Conservation (phyloP, 1,284 basidiomycete genomes). For the Cryptococcus maquisensis region DNA sequence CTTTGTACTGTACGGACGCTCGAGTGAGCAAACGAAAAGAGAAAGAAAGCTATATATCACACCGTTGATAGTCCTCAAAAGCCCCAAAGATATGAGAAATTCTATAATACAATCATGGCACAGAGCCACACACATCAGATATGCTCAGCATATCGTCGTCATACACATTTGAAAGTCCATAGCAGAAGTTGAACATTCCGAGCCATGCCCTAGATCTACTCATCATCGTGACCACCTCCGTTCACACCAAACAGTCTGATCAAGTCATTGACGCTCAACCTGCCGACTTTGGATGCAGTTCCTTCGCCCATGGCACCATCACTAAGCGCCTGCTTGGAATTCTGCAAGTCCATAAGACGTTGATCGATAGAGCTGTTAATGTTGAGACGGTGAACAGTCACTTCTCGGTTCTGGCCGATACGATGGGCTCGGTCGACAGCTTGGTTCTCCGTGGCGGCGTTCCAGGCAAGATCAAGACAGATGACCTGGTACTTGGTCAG, state of each 20-base stretch:
- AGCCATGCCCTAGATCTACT: not conserved
- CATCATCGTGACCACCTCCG: not conserved
- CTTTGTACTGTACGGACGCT: no score
- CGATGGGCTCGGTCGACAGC: constrained; percentile 61
- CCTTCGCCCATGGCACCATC: constrained; percentile 50
- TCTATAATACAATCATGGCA: no score
- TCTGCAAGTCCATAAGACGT: constrained; percentile 31
- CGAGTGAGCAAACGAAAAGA: no score
- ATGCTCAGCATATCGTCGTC: no score
- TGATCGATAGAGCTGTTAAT: constrained; percentile 46
- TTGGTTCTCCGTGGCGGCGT: constrained; percentile 44
- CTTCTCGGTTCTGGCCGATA: constrained; percentile 82
- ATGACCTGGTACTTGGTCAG: constrained; percentile 18
- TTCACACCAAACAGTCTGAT: constrained; percentile 23
- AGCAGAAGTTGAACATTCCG: no score
- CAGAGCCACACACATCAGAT: no score
- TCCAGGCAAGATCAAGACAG: constrained; percentile 44
- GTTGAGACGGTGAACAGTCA: constrained; percentile 78
- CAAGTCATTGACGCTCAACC: constrained; percentile 25
- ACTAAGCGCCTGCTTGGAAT: constrained; percentile 40
- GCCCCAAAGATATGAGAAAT: no score
- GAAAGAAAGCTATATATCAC: no score
- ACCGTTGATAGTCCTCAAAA: no score
- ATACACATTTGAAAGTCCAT: no score
- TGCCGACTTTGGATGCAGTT: constrained; percentile 25